Conservation (phyloP, 257 asterid genomes). For the Nemophila menziesii region DNA sequence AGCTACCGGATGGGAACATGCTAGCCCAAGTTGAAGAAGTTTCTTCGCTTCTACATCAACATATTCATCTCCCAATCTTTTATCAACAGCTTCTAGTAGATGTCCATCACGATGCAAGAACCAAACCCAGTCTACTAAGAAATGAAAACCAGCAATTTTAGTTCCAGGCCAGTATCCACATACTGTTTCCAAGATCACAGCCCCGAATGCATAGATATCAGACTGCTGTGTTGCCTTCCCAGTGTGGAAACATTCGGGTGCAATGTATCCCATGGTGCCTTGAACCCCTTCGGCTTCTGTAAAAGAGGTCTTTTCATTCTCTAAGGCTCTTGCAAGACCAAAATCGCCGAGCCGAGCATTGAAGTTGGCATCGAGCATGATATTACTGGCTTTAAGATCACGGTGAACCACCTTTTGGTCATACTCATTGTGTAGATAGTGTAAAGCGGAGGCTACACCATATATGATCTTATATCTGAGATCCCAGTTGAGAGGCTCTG, state of each 20-base stretch:
- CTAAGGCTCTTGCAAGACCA: constrained; percentile 32
- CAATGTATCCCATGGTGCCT: constrained; percentile 34
- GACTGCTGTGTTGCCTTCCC: constrained; percentile 32
- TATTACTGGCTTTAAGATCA: constrained; percentile 34
- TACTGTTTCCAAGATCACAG: constrained; percentile 22
- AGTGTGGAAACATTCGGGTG: constrained; percentile 30
- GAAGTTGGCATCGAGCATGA: constrained; percentile 33
- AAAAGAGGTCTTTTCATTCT: constrained; percentile 24
- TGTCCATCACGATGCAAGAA: constrained; percentile 18
- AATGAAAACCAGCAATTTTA: constrained; percentile 13
- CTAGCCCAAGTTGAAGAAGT: constrained; percentile 28
- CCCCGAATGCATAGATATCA: constrained; percentile 33
- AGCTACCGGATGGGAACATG: constrained; percentile 36
- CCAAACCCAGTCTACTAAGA: constrained; percentile 33
- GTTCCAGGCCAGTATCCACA: constrained; percentile 24
- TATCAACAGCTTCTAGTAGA: constrained; percentile 21
- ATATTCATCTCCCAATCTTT: constrained; percentile 19
- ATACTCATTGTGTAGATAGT: constrained; percentile 29
- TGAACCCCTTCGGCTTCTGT: constrained; percentile 23
- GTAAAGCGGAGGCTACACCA: constrained; percentile 26
- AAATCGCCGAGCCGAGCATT: constrained; percentile 37
- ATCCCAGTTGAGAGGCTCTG: constrained; percentile 19
- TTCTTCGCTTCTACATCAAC: constrained; percentile 25
- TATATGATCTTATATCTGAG: constrained; percentile 16
- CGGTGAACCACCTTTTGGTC: constrained; percentile 31